Evolutionary conservation across 345 rosid genomes (phyloP).

Genomic region (Microthlaspi erraticum): DNA sequence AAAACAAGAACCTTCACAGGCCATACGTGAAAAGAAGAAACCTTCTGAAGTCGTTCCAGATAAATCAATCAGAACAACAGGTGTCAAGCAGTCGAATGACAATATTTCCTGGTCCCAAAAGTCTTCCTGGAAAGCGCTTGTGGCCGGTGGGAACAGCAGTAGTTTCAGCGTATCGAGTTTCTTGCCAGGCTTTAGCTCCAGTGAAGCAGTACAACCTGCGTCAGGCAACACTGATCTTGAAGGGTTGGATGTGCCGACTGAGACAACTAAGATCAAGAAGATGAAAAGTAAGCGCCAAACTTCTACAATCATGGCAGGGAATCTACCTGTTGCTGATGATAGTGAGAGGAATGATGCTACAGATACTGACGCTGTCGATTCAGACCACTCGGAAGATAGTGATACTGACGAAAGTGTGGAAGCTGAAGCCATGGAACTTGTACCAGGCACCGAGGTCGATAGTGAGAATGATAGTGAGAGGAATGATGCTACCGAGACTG

Average conservation of each 20-base stretch:
- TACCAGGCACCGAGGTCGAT: slow-evolving; percentile 26
- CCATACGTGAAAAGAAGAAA: slow-evolving; percentile 39
- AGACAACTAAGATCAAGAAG: slow-evolving; percentile 27
- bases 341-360: slow-evolving; percentile 22
- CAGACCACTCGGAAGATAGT: slow-evolving; percentile 32
- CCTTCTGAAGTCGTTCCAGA: slow-evolving; percentile 30
- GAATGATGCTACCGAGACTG: slow-evolving; percentile 25
- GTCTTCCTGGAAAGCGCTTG: slow-evolving; percentile 77
- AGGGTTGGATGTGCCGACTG: not conserved
- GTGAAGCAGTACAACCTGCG: slow-evolving; percentile 39
- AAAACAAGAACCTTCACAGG: slow-evolving; percentile 42
- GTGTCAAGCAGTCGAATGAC: slow-evolving; percentile 42
- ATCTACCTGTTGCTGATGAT: slow-evolving; percentile 32
- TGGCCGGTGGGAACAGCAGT: slow-evolving; percentile 51
- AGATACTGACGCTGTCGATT: slow-evolving; percentile 7
- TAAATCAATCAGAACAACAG: slow-evolving; percentile 37
- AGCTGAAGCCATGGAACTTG: slow-evolving; percentile 37
- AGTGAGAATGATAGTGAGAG: slow-evolving; percentile 27
- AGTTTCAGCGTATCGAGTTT: slow-evolving; percentile 55
- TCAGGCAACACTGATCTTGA: slow-evolving; percentile 23
- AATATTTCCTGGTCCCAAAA: slow-evolving; percentile 64
- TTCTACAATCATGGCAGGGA: slow-evolving; percentile 37
- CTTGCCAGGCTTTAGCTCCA: slow-evolving; percentile 43
- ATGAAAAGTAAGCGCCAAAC: slow-evolving; percentile 33
- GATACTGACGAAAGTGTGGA: slow-evolving; percentile 23